phyloP scores from a whole-genome alignment of 768 basidiomycete genomes.

The Myochromella boudieri region DNA sequence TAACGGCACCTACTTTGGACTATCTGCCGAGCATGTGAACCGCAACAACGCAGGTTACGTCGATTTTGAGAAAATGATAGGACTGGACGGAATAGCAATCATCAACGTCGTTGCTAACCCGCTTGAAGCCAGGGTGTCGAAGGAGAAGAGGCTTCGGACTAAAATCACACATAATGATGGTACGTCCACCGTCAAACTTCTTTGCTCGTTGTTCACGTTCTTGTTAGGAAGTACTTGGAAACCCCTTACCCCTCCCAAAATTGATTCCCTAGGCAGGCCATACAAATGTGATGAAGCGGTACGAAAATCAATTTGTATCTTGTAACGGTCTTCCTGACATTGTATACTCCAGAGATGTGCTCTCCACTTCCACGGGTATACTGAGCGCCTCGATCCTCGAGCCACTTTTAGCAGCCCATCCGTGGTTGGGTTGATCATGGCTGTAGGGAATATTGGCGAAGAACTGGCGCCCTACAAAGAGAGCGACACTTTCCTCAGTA shows the following conservation, averaged over 20 bases:
- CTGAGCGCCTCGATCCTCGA: constrained; percentile 84
- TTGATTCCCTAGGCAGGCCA: constrained; percentile 70
- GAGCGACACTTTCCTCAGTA: constrained; percentile 93
- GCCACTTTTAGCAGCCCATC: constrained; percentile 94
- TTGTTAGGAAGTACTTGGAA: constrained; percentile 82
- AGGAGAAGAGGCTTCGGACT: constrained; percentile 75
- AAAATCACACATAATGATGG: constrained; percentile 98
- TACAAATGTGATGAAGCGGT: constrained; percentile 77
- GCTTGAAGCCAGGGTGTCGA: constrained; percentile 66
- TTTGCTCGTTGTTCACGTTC: neutral
- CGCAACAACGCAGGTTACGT: constrained; percentile 86
- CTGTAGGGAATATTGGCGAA: constrained; percentile 94
- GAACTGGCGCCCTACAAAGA: constrained; percentile 77
- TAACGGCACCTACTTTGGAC: constrained; percentile 94
- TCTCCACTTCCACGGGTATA: constrained; percentile 94
- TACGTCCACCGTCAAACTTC: constrained; percentile 26
- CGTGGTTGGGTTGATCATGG: constrained; percentile 91
- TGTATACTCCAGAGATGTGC: constrained; percentile 62
- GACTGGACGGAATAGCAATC: constrained; percentile 93
- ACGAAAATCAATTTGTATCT: constrained; percentile 14
- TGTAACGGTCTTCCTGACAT: neutral
- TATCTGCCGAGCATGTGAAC: constrained; percentile 87
- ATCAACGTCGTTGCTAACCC: constrained; percentile 89
- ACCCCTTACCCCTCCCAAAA: constrained; percentile 66
- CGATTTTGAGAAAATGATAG: constrained; percentile 98